Evolutionary conservation across 73 alveolate species (phyloP).

Genomic region (Paramecium primaurelia): DNA sequence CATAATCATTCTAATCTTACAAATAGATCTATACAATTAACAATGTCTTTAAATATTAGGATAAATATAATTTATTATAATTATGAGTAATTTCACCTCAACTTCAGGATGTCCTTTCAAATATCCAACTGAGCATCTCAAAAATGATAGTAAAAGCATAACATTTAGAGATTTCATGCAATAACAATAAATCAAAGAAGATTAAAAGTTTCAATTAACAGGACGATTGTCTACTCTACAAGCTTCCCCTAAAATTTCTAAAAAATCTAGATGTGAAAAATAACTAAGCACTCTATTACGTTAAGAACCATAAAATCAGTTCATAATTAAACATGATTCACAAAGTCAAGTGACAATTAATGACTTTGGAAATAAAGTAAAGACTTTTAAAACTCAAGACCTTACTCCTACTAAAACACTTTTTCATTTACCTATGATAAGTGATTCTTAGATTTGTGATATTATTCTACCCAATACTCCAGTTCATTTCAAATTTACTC

Average conservation of each 20-base stretch:
- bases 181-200: background rate
- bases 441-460: background rate
- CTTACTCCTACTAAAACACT: background rate
- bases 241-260: background rate
- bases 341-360: background rate
- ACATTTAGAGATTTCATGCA: background rate
- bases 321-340: background rate
- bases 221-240: background rate
- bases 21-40: background rate
- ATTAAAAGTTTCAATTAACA: background rate
- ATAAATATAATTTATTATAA: background rate
- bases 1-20: background rate
- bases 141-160: background rate
- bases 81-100: background rate
- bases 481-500: background rate
- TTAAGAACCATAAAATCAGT: background rate
- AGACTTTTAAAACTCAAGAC: background rate
- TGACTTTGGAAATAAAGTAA: background rate
- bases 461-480: background rate
- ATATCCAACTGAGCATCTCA: background rate
- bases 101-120: background rate
- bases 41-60: background rate
- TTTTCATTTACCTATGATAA: background rate
- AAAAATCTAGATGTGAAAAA: slow-evolving; percentile 16
- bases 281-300: background rate